Evolutionary conservation across 148 eudicot genomes (phyloP).

Genomic region (Polygonum aviculare): DNA sequence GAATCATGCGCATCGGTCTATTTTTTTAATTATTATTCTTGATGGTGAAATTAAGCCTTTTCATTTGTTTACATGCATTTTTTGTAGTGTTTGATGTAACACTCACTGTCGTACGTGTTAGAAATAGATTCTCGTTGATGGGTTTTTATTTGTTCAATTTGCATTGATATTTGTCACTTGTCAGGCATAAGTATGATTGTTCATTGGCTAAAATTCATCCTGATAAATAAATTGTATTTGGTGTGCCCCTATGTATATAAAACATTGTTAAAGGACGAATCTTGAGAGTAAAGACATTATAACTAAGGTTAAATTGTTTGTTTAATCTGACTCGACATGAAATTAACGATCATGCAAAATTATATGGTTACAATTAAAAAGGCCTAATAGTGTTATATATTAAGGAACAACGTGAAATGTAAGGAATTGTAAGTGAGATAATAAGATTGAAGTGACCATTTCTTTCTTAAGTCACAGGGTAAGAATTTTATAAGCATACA

Average conservation of each 20-base stretch:
- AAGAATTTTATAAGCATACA: not conserved
- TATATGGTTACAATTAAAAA: not conserved
- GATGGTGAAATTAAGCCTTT: not conserved
- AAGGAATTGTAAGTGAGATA: not conserved
- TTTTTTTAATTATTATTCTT: not conserved
- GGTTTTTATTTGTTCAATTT: not conserved
- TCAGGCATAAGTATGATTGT: too few species aligned
- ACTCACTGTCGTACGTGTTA: not conserved
- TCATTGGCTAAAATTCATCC: too few species aligned
- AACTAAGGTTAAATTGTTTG: not conserved
- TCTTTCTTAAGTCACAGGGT: not conserved
- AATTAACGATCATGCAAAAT: not conserved
- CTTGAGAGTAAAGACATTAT: not conserved
- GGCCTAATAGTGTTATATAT: not conserved
- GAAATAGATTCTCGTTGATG: not conserved
- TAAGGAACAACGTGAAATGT: not conserved
- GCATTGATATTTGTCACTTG: not conserved
- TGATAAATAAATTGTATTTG: too few species aligned
- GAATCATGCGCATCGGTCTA: slow-evolving; percentile 6
- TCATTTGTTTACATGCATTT: not conserved
- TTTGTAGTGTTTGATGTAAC: not conserved
- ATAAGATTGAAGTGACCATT: not conserved
- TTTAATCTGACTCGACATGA: not conserved
- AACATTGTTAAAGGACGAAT: too few species aligned
- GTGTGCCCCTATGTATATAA: too few species aligned